Evolutionary conservation across 2,329 filamentous ascomycete genomes (phyloP), one percentile per base, ranked within the genome.

Genomic region (Pestalotiopsis sp.): DNA sequence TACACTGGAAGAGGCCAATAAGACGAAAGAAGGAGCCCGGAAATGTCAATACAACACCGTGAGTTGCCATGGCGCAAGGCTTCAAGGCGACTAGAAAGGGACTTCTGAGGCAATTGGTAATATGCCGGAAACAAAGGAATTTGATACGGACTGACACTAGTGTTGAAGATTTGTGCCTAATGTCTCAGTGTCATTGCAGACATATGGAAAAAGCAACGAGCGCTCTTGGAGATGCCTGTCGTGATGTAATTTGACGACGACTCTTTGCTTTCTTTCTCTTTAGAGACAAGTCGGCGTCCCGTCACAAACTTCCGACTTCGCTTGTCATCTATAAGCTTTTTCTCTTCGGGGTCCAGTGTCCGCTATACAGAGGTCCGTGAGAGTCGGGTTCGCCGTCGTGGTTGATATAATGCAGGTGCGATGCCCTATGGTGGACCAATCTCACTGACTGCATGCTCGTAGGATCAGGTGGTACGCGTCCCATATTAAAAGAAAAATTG

Each of bases 301-400:
- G 13, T 59, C 23, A 23, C 57, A 23, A 12, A 6, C n/a, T 23
- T 59, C 23, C 57, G 25, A 13, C 23, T 27, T 36, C 57, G 57
- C 57, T 36, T 59, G 57, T 36, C 31, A 59, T 13, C 25, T 59
- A 27, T 23, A 59, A 23, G 20, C 57, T 27, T 59, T 25, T 36
- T 59, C 6, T 13, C n/a, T 36, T 59, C 14, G 57, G 23, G 57
- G 6, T 36, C 14, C 31, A 36, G 6, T 59, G 14, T 59, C 57
- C 57, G 57, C 57, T 59, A 59, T 59, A 59, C 57, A 36, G 57
- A 59, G 57, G 20, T 59, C 45, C n/a, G 57, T 36, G 13, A 59
- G 20, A 13, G 20, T 36, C 27, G 57, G 57, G 17, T 59, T 27
- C 57, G 27, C 20, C 4, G 56, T 23, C 56, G 25, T 27, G 27